Evolutionary conservation across 768 basidiomycete species (phyloP), one percentile per base, ranked within the genome.

Genomic region (Punctularia strigosozonata): DNA sequence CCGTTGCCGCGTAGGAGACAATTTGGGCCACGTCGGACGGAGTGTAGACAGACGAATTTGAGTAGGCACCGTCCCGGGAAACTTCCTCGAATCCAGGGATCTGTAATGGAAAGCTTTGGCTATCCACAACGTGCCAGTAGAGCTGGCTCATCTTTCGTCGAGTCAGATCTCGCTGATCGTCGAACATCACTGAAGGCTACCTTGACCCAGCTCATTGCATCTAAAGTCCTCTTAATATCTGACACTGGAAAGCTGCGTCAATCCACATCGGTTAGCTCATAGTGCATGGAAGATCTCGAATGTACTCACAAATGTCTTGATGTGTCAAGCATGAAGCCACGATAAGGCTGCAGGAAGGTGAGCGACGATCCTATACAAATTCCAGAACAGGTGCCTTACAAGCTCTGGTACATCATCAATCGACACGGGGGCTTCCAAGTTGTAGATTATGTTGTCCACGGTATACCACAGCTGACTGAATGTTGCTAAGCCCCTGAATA

Each of bases 311-410:
- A 90, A 58, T 87, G 80, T 19, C 86, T 64, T 1, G 84, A 64
- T 0, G 86, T 89, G 52, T 90, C 87, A 10, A 90, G 66, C 73
- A 88, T 73, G 40, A 87, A 66, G 7, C 80, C 84, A 15, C 87
- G 73, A 52, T 78, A 83, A 0, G 78, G 77, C 79, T 81, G 46
- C 32, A 28, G 28, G 10, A 15, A 10, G 28, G 28, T 30, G 15
- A 30, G 15, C 20, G 8, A 34, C 20, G 13, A 10, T 19, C 10
- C 20, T 6, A 36, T n/a, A 28, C n/a, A n/a, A n/a, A 23, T n/a
- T n/a, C n/a, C n/a, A 14, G 30, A 21, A 10, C 13, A 23, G 8
- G 10, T 8, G 33, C 17, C 74, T 38, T 51, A 79, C 78, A 61
- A 72, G 84, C 10, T 73, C 73, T 15, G 83, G 81, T 3, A 62